Evolutionary conservation across 1,139 yeast species (phyloP).

Genomic region (Chernovozyma aurita): DNA sequence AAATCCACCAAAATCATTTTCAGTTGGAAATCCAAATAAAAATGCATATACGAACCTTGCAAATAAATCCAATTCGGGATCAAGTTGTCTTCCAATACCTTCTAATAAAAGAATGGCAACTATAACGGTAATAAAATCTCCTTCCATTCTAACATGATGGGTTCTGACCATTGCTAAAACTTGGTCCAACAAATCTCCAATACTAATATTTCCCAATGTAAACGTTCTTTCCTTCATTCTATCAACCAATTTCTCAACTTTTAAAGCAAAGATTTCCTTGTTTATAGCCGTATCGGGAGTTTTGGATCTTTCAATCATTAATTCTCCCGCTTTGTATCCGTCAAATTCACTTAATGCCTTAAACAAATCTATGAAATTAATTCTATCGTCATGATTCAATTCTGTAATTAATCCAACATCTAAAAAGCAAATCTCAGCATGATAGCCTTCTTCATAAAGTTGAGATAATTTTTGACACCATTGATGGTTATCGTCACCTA

Average conservation of each 20-base stretch:
- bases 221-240: conserved; percentile 84
- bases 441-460: conserved; percentile 59
- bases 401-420: conserved; percentile 95
- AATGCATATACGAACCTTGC: conserved; percentile 83
- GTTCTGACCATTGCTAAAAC: conserved; percentile 86
- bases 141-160: conserved; percentile 97
- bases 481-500: conserved; percentile 33
- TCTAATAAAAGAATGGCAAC: conserved; percentile 86
- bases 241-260: conserved; percentile 78
- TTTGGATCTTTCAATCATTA: conserved; percentile 90
- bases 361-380: conserved; percentile 84
- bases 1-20: conserved; percentile 18
- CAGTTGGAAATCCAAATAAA: conserved; percentile 55
- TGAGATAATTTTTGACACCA: conserved; percentile 49
- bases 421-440: conserved; percentile 84
- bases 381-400: conserved; percentile 67
- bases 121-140: conserved; percentile 90
- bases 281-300: conserved; percentile 91
- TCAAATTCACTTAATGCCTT: conserved; percentile 87
- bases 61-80: conserved; percentile 88
- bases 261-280: conserved; percentile 78
- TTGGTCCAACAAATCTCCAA: conserved; percentile 85
- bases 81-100: conserved; percentile 92
- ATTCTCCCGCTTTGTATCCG: conserved; percentile 90
- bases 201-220: conserved; percentile 85